Evolutionary conservation across 1,139 yeast genomes (phyloP), one percentile per base, ranked within the genome.

Genomic region (Yamadazyma buinensis): DNA sequence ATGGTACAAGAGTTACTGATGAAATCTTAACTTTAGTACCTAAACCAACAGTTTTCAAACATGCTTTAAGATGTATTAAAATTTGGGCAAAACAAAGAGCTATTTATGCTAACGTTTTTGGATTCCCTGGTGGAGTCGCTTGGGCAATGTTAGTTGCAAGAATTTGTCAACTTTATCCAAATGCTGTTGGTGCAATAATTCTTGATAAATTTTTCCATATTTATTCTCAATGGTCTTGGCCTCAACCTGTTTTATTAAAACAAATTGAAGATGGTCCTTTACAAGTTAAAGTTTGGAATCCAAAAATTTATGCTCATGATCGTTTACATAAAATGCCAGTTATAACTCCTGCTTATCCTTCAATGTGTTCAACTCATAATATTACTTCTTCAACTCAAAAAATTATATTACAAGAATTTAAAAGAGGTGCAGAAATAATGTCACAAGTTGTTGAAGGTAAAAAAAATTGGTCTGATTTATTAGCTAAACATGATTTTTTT

Each of bases 61-160:
- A 88, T 50, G 96, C 97, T 1, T 66, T 92, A 39, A 67, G 99
- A 43, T 92, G 95, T 17, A 84, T 92, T 38, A 92, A 92, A 57
- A 68, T 92, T 54, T 92, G 99, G 98, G 98, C 99, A 0, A 94
- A 88, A 54, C 77, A 88, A 49, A 72, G 97, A 37, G 98, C 97
- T 0, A 77, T 92, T 13, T 92, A 92, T 58, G 97, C 86, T 5
- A 92, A 92, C 53, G 84, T 92, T 31, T 87, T 84, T 71, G 98
- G 98, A 0, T 92, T 92, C 59, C 98, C 98, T 1, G 99, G 99
- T 48, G 99, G 99, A 58, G 98, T 92, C 23, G 98, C 98, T 0
- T 92, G 98, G 98, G 99, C 98, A 1, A 92, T 92, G 97, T 61
- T 92, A 30, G 97, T 88, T 7, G 98, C 98, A 1, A 74, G 98